Evolutionary conservation across 176 grass and related monocot genomes (phyloP).

Genomic region (Poa pratensis): DNA sequence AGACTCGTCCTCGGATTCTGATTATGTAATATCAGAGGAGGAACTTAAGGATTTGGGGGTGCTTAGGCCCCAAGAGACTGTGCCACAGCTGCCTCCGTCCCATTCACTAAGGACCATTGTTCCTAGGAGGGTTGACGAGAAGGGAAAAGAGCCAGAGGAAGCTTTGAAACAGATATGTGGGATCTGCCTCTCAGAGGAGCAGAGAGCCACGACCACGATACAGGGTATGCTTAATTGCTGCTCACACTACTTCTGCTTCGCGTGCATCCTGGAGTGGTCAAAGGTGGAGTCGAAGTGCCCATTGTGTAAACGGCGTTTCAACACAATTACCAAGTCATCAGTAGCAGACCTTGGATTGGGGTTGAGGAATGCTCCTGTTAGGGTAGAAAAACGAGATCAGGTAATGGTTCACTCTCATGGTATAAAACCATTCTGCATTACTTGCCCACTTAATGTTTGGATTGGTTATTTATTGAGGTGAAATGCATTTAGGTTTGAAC

Average conservation of each 20-base stretch:
- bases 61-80: constrained; percentile 37
- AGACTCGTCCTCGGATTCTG: constrained; percentile 57
- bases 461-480: constrained; percentile 20
- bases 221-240: constrained; percentile 79
- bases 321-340: constrained; percentile 69
- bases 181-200: constrained; percentile 80
- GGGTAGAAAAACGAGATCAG: constrained; percentile 76
- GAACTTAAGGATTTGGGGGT: constrained; percentile 46
- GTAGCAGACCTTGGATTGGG: constrained; percentile 54
- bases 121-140: constrained; percentile 47
- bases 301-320: constrained; percentile 74
- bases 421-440: neutral
- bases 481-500: neutral
- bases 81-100: constrained; percentile 22
- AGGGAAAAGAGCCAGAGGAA: constrained; percentile 58
- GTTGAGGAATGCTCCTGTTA: constrained; percentile 59
- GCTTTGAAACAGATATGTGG: constrained; percentile 61
- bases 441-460: neutral
- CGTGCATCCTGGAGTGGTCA: constrained; percentile 82
- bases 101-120: constrained; percentile 39
- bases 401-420: constrained; percentile 39
- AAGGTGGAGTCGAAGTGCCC: constrained; percentile 81
- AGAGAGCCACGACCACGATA: constrained; percentile 55
- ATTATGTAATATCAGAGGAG: constrained; percentile 69
- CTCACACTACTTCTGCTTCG: constrained; percentile 81